phyloP scores from a whole-genome alignment of 2,329 filamentous ascomycete genomes.

The Calonectria leucothoes region DNA sequence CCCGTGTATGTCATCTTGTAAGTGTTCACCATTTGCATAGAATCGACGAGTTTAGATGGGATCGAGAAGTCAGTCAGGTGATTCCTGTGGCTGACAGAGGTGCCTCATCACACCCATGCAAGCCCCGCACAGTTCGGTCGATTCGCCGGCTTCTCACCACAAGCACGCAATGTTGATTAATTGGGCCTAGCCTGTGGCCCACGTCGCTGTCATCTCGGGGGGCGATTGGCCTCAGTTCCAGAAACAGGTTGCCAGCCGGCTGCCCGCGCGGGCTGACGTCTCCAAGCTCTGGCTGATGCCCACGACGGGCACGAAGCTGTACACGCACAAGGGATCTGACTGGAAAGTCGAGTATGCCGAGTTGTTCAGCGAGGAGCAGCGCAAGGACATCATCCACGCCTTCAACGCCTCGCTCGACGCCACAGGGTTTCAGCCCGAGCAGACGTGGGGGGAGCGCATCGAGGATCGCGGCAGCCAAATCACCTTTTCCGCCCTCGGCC shows the following conservation, averaged over 20 bases:
- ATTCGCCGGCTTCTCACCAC: background rate
- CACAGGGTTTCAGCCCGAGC: background rate
- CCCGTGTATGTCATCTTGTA: too few relatives aligned
- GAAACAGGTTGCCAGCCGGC: background rate
- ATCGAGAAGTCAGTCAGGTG: too few relatives aligned
- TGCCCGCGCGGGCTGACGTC: background rate
- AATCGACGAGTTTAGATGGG: background rate
- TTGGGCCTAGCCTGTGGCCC: background rate
- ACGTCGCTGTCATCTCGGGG: background rate
- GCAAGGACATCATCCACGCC: background rate
- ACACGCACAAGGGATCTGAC: background rate
- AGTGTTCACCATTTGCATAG: too few relatives aligned
- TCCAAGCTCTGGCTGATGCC: slow-evolving; percentile 3
- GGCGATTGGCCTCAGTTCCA: background rate
- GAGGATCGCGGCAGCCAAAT: background rate
- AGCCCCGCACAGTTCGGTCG: background rate
- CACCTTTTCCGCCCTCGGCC: background rate
- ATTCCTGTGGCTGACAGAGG: background rate
- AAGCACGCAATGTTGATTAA: background rate
- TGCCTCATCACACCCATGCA: background rate
- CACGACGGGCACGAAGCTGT: background rate
- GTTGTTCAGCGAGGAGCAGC: background rate
- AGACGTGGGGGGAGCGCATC: background rate
- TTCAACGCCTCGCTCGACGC: background rate
- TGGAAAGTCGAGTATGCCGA: background rate